Percentiles rank a stretch among this genome's conserved stretches.
Evolutionary conservation across 2,329 filamentous ascomycete species (phyloP).

Genomic region (Aspergillus texensis): DNA sequence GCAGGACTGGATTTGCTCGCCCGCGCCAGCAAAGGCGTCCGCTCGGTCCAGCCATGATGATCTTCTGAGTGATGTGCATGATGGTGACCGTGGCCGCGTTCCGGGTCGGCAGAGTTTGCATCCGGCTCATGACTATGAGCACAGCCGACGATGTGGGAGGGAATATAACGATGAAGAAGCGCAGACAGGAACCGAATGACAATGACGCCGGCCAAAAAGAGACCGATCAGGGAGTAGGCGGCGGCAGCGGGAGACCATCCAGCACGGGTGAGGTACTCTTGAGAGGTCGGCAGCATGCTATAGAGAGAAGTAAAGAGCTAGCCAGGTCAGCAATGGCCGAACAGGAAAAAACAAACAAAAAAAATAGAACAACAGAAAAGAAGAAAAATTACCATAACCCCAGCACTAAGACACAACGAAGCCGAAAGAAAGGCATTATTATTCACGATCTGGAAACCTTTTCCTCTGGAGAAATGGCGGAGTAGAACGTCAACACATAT

Average conservation of each 20-base stretch:
- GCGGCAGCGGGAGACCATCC: slow-evolving; percentile 68
- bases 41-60: slow-evolving; percentile 25
- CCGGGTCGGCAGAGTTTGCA: slow-evolving; percentile 36
- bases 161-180: slow-evolving; percentile 51
- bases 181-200: slow-evolving; percentile 49
- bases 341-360: neutral
- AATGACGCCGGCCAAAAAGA: slow-evolving; percentile 52
- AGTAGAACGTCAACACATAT: slow-evolving; percentile 85
- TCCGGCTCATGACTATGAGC: slow-evolving; percentile 48
- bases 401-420: slow-evolving; percentile 89
- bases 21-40: slow-evolving; percentile 33
- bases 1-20: slow-evolving; percentile 29
- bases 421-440: slow-evolving; percentile 85
- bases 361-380: neutral
- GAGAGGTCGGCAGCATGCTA: slow-evolving; percentile 88
- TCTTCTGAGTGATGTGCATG: slow-evolving; percentile 13
- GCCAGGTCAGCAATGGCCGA: slow-evolving; percentile 28
- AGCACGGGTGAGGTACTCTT: slow-evolving; percentile 71
- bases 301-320: slow-evolving; percentile 90
- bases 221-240: slow-evolving; percentile 51
- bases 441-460: slow-evolving; percentile 82
- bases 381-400: slow-evolving; percentile 74
- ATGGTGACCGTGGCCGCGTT: slow-evolving; percentile 31
- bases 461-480: slow-evolving; percentile 70
- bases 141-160: slow-evolving; percentile 54